These are phyloP conservation scores for Diaporthe vaccinii DNA, from an alignment of 2,329 filamentous ascomycete species.

Conservation along the genomic window DNA sequence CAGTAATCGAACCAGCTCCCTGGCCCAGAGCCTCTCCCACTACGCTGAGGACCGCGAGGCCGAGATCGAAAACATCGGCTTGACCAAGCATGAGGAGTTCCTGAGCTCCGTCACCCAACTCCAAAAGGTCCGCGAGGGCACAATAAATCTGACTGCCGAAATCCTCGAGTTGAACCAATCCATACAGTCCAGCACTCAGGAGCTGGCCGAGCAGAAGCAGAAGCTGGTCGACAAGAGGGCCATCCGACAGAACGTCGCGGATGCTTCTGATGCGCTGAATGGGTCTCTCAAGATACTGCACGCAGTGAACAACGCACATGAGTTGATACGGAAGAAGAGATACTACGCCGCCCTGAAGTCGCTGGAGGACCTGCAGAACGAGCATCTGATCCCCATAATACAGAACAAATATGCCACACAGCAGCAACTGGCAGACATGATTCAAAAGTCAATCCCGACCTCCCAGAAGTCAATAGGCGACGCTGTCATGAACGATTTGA, in stretches of 20 bases:
- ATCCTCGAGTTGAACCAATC: slow-evolving; percentile 94
- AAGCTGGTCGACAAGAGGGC: slow-evolving; percentile 91
- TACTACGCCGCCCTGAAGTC: slow-evolving; percentile 96
- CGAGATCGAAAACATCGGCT: slow-evolving; percentile 94
- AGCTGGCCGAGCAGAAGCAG: slow-evolving; percentile 93
- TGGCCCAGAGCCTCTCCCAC: slow-evolving; percentile 83
- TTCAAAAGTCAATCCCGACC: slow-evolving; percentile 93
- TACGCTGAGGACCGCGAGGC: slow-evolving; percentile 89
- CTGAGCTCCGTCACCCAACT: slow-evolving; percentile 93
- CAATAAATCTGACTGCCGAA: slow-evolving; percentile 87
- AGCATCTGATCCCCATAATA: slow-evolving; percentile 82
- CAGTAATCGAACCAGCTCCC: slow-evolving; percentile 77
- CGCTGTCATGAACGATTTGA: slow-evolving; percentile 95
- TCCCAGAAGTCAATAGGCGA: slow-evolving; percentile 95
- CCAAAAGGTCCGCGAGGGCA: slow-evolving; percentile 91
- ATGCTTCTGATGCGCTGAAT: slow-evolving; percentile 88
- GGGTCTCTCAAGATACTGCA: slow-evolving; percentile 93
- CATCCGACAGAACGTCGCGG: slow-evolving; percentile 95
- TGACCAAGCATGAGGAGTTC: slow-evolving; percentile 97
- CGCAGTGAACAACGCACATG: slow-evolving; percentile 93
- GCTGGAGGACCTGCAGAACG: slow-evolving; percentile 94
- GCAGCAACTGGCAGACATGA: slow-evolving; percentile 94
- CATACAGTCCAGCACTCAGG: slow-evolving; percentile 95
- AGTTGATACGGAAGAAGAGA: slow-evolving; percentile 90
- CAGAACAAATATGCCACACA: slow-evolving; percentile 91